These are phyloP conservation scores for Chamaecrista fasciculata DNA, from an alignment of 306 rosid genomes.

Conservation along the genomic window DNA sequence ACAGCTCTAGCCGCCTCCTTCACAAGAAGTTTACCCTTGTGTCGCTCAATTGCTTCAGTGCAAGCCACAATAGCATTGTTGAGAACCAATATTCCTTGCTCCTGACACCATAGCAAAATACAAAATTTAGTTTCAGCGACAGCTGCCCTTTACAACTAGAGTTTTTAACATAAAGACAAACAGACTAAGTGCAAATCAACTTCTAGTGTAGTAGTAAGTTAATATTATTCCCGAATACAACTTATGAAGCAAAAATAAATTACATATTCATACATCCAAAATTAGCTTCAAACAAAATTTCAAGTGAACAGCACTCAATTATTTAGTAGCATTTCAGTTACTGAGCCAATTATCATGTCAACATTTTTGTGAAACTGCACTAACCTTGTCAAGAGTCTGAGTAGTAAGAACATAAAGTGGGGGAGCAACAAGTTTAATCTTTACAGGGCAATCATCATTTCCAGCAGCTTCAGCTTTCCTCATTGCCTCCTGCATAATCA, in stretches of 20 bases:
- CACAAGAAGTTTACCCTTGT: slow-evolving; percentile 84
- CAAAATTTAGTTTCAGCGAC: slow-evolving; percentile 5
- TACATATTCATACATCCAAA: not conserved
- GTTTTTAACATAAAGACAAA: not conserved
- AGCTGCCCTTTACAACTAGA: not conserved
- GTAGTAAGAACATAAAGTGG: slow-evolving; percentile 96
- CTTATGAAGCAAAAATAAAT: not conserved
- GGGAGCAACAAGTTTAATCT: slow-evolving; percentile 96
- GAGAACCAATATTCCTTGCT: slow-evolving; percentile 87
- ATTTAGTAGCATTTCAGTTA: too few relatives aligned
- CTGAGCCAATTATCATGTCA: slow-evolving; percentile 16
- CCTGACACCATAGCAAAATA: slow-evolving; percentile 47
- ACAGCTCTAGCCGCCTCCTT: slow-evolving; percentile 94
- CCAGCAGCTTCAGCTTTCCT: slow-evolving; percentile 94
- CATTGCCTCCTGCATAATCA: slow-evolving; percentile 80
- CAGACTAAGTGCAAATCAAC: not conserved
- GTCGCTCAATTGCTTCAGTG: slow-evolving; percentile 71
- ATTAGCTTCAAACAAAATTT: not conserved
- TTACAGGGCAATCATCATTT: slow-evolving; percentile 87
- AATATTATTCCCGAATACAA: not conserved
- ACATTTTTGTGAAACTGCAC: slow-evolving; percentile 14
- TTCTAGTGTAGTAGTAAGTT: not conserved
- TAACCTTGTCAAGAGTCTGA: slow-evolving; percentile 97
- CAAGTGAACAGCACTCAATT: not conserved
- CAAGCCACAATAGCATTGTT: slow-evolving; percentile 68